Evolutionary conservation across 2,329 filamentous ascomycete genomes (phyloP).

Genomic region (Periconia digitata): DNA sequence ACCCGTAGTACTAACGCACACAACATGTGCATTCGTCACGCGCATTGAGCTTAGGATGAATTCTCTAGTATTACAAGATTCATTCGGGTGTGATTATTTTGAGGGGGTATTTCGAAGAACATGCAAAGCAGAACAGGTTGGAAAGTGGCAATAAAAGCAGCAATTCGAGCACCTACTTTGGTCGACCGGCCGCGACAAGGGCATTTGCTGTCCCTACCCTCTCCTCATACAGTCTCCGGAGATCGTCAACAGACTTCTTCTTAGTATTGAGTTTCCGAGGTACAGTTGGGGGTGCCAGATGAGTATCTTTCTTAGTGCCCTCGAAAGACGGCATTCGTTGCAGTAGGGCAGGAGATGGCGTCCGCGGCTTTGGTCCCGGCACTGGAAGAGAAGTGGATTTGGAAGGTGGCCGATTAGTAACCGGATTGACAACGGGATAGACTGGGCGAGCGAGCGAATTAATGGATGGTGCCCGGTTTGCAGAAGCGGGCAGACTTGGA

Average conservation of each 20-base stretch:
- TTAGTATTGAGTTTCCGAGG: conserved; percentile 45
- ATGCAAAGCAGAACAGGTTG: neutral
- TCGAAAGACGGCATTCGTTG: conserved; percentile 52
- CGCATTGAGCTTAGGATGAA: too few species aligned
- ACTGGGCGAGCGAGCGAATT: conserved; percentile 42
- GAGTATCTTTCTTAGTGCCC: conserved; percentile 17
- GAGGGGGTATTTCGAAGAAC: neutral
- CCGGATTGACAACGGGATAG: conserved; percentile 26
- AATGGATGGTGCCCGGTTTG: conserved; percentile 34
- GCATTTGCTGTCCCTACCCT: conserved; percentile 44
- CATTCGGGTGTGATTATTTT: neutral
- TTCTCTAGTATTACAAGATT: neutral
- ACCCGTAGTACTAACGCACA: too few species aligned
- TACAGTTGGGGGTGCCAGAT: conserved; percentile 17
- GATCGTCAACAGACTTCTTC: conserved; percentile 51
- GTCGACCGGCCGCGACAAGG: conserved; percentile 26
- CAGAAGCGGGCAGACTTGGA: conserved; percentile 33
- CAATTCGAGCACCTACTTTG: conserved; percentile 7
- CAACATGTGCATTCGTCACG: neutral
- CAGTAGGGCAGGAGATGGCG: conserved; percentile 47
- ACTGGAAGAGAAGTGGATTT: conserved; percentile 35
- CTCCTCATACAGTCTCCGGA: conserved; percentile 53
- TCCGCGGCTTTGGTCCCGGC: conserved; percentile 30
- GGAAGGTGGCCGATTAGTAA: conserved; percentile 26
- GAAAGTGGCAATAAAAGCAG: too few species aligned